Percentiles rank a stretch among this genome's conserved stretches.
Evolutionary conservation across 2,329 filamentous ascomycete species (phyloP).

Genomic region (Simplicillium aogashimaense): DNA sequence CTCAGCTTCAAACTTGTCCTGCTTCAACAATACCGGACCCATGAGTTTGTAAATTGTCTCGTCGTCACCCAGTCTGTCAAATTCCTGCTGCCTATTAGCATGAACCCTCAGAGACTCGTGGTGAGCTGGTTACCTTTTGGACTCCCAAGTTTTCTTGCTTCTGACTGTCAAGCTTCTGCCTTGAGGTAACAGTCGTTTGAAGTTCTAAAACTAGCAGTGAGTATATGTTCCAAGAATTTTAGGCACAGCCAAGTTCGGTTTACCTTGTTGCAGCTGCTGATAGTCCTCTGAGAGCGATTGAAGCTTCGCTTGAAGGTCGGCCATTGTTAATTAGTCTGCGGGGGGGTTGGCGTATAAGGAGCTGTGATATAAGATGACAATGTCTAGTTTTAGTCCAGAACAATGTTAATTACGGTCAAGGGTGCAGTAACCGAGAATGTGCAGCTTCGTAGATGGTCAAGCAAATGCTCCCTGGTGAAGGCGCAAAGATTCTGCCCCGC

Average conservation of each 20-base stretch:
- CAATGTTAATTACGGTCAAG: not conserved
- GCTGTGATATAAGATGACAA: no score
- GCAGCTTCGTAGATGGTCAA: no score
- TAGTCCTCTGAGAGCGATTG: slow-evolving; percentile 82
- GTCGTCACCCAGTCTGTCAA: slow-evolving; percentile 65
- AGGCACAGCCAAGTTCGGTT: not conserved
- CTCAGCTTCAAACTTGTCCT: slow-evolving; percentile 83
- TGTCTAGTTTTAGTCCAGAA: no score
- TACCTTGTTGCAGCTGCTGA: slow-evolving; percentile 76
- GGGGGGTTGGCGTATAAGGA: no score
- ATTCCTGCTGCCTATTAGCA: slow-evolving; percentile 50
- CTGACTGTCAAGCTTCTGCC: slow-evolving; percentile 89
- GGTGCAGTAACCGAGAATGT: not conserved
- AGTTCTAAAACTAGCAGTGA: slow-evolving; percentile 51
- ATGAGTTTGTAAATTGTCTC: slow-evolving; percentile 94
- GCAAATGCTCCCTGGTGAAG: no score
- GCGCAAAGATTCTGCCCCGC: slow-evolving; percentile 3
- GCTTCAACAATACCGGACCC: slow-evolving; percentile 86
- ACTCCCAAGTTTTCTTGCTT: slow-evolving; percentile 88
- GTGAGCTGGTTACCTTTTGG: slow-evolving; percentile 49
- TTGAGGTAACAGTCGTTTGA: slow-evolving; percentile 62
- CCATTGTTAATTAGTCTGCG: slow-evolving; percentile 35
- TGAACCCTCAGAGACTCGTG: not conserved
- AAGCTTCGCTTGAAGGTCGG: slow-evolving; percentile 64
- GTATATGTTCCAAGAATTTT: not conserved